Conservation (phyloP, 208 protist genomes). For the Trypanosoma vivax region DNA sequence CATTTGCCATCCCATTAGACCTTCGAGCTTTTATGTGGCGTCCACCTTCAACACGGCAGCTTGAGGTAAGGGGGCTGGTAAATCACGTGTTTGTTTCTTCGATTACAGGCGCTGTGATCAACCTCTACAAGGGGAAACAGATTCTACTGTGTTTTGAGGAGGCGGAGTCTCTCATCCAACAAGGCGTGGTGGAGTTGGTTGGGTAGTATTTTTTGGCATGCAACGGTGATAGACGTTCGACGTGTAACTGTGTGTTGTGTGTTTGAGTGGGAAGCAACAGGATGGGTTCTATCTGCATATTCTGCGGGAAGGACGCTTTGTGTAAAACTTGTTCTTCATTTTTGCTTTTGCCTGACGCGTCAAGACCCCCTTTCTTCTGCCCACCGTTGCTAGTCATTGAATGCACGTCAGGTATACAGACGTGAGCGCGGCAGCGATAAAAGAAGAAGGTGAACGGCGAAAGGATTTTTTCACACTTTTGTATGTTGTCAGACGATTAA, state of each 20-base stretch:
- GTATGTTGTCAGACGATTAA: slow-evolving; percentile 18
- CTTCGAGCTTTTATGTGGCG: slow-evolving; percentile 75
- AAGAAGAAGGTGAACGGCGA: slow-evolving; percentile 37
- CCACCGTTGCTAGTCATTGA: neutral
- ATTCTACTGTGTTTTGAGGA: slow-evolving; percentile 74
- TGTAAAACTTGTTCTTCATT: too few species aligned
- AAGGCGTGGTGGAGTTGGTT: slow-evolving; percentile 70
- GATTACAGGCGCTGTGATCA: slow-evolving; percentile 58
- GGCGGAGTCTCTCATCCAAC: slow-evolving; percentile 73
- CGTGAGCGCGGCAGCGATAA: slow-evolving; percentile 29
- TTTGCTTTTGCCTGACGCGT: too few species aligned
- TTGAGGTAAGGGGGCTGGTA: slow-evolving; percentile 67
- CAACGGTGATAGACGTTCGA: too few species aligned
- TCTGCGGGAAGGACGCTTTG: too few species aligned
- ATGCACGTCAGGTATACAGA: slow-evolving; percentile 29
- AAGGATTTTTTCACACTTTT: slow-evolving; percentile 62
- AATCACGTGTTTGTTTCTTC: slow-evolving; percentile 73
- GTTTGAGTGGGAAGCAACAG: neutral
- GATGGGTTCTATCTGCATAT: too few species aligned
- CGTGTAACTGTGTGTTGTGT: too few species aligned
- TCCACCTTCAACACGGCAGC: slow-evolving; percentile 62
- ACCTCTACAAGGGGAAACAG: slow-evolving; percentile 71
- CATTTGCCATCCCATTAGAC: slow-evolving; percentile 74
- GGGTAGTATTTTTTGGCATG: too few species aligned
- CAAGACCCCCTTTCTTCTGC: neutral